phyloP scores from a whole-genome alignment of 768 basidiomycete genomes.

The Roridomyces roridus region DNA sequence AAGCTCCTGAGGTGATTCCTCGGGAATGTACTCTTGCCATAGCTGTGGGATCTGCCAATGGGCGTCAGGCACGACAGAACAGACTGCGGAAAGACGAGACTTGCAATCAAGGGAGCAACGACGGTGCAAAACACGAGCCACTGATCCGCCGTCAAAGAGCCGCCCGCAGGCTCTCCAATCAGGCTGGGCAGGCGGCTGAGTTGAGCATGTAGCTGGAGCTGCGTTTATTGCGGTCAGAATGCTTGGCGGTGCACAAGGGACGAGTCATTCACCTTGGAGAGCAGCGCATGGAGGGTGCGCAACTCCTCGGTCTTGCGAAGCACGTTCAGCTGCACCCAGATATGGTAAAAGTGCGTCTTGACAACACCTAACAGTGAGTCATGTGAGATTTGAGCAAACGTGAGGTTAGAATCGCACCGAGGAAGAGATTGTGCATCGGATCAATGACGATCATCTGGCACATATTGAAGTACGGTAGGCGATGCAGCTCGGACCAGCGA shows the following conservation, averaged over 20 bases:
- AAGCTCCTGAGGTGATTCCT: neutral
- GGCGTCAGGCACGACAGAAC: no score
- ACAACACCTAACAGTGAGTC: conserved; percentile 16
- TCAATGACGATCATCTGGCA: conserved; percentile 34
- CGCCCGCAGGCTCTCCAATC: conserved; percentile 38
- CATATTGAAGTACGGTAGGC: conserved; percentile 37
- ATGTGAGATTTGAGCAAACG: neutral
- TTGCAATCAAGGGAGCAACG: conserved; percentile 34
- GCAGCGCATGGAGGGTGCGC: conserved; percentile 8
- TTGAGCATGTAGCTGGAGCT: conserved; percentile 15
- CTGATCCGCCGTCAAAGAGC: conserved; percentile 41
- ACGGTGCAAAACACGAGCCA: conserved; percentile 37
- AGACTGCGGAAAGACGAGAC: no score
- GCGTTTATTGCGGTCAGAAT: no score
- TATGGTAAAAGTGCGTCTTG: conserved; percentile 30
- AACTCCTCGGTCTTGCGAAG: conserved; percentile 23
- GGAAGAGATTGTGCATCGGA: conserved; percentile 41
- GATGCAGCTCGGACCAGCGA: conserved; percentile 31
- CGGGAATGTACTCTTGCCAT: conserved; percentile 25
- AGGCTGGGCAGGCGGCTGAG: conserved; percentile 27
- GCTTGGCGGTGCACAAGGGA: no score
- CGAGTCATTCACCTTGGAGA: neutral
- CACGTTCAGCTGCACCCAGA: conserved; percentile 28
- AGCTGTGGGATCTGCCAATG: conserved; percentile 38
- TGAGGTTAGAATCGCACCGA: conserved; percentile 26